Base-by-base conservation (phyloP, 352 stramenopile genomes). In the Pythium myriotylum region DNA sequence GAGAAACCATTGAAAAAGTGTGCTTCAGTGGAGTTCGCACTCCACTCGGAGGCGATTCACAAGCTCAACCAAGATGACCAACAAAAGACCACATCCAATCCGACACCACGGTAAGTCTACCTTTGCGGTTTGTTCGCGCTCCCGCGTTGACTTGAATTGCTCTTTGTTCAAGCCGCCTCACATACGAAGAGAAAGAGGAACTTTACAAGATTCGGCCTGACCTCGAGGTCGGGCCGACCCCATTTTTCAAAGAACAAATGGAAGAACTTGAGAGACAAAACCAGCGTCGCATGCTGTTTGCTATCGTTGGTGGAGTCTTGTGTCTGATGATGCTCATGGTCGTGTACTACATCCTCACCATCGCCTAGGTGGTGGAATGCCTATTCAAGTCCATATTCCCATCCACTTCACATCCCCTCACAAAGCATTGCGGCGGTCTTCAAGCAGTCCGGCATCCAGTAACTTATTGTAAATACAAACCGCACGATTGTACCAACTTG, bases 171-270 rank as follows among this genome's bases (percentile, higher is more conserved):
- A 91, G 84, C 39, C 76, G 86, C 13, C 58, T 95, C 50, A 94
- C 86, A 17, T 65, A 79, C 17, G 81, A 91, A 71, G 86, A 95
- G 65, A 91, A 89, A 62, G 77, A 84, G 43, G 86, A 89, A 54
- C 74, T 95, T 33, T 95, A 95, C 64, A 84, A 79, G 66, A 48
- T 90, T 50, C 86, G 86, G 6, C 86, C 86, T 20, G 86, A 95
- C 53, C 75, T 95, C 20, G 84, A 92, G 59, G 92, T 95, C 37
- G 76, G 72, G 0, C 77, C 77, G 27, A 64, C 37, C 37, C 76
- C 81, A 6, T 90, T 72, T 62, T 88, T 74, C 72, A 74, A 82
- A 51, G 76, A 89, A 53, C 74, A 88, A 19, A 55, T 89, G 59
- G 61, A 73, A 29, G 70, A 82, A 54, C 51, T 87, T 27, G 73